These are phyloP conservation scores for Gaillardinia entomophila DNA, from an alignment of 805 yeast genomes.

Conservation along the genomic window DNA sequence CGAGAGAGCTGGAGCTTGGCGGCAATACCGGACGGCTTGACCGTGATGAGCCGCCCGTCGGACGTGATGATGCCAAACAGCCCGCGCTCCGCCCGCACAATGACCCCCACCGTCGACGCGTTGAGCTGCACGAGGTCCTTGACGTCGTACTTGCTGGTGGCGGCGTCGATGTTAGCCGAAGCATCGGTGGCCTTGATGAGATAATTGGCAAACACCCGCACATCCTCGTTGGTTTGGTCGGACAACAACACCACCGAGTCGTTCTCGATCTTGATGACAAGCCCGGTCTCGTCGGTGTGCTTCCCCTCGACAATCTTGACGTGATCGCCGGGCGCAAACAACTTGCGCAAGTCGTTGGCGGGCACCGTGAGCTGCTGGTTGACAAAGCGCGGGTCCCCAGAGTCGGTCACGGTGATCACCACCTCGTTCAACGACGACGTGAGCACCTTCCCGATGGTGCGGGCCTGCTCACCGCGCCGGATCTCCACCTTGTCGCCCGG, in stretches of 20 bases:
- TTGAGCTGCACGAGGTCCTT: slow-evolving; percentile 88
- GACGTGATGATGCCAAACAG: slow-evolving; percentile 73
- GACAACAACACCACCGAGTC: slow-evolving; percentile 88
- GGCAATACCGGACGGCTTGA: slow-evolving; percentile 78
- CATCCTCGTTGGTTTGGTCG: slow-evolving; percentile 82
- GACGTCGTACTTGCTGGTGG: slow-evolving; percentile 73
- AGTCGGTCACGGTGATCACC: slow-evolving; percentile 43
- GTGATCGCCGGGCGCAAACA: slow-evolving; percentile 89
- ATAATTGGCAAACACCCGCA: slow-evolving; percentile 89
- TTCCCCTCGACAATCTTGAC: slow-evolving; percentile 89
- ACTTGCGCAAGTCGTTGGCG: slow-evolving; percentile 72
- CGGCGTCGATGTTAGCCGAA: slow-evolving; percentile 47
- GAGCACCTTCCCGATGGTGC: slow-evolving; percentile 74
- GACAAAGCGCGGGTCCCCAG: slow-evolving; percentile 51
- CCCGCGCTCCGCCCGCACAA: slow-evolving; percentile 85
- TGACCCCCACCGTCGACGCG: slow-evolving; percentile 81
- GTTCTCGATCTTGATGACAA: slow-evolving; percentile 75
- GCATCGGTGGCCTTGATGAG: slow-evolving; percentile 89
- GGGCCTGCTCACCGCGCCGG: slow-evolving; percentile 88
- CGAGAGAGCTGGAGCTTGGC: slow-evolving; percentile 61
- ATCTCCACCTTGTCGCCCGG: slow-evolving; percentile 94
- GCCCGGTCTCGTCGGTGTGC: slow-evolving; percentile 89
- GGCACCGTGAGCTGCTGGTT: slow-evolving; percentile 75
- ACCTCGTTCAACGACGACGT: slow-evolving; percentile 56
- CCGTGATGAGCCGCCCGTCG: slow-evolving; percentile 68